Percentiles rank a stretch among this genome's conserved stretches.
Conservation (phyloP, 192 early-diverging fungal genomes). For the Funneliformis mosseae region DNA sequence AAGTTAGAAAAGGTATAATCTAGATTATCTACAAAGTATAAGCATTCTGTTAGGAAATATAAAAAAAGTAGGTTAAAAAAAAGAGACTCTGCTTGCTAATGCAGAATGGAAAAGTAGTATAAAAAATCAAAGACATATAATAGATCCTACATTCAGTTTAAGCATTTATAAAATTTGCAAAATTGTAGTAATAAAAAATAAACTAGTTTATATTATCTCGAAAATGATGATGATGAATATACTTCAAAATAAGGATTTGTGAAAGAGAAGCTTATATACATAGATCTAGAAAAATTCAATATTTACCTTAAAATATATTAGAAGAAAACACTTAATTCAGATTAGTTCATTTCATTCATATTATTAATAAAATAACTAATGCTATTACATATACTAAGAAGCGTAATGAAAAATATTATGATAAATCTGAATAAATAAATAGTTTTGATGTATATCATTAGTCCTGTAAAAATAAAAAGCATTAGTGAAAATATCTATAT, state of each 20-base stretch:
- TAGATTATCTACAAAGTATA: too few relatives aligned
- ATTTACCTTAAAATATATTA: conserved; percentile 15
- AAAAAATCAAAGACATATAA: too few relatives aligned
- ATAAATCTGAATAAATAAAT: conserved; percentile 13
- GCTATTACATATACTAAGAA: not conserved
- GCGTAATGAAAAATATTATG: not conserved
- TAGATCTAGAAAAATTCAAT: not conserved
- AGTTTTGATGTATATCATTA: not conserved
- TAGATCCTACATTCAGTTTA: not conserved
- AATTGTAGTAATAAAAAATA: conserved; percentile 5
- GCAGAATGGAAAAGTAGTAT: too few relatives aligned
- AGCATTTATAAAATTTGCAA: not conserved
- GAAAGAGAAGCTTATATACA: not conserved
- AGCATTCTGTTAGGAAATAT: too few relatives aligned
- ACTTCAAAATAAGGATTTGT: not conserved
- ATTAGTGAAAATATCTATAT: too few relatives aligned
- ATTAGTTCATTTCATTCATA: conserved; percentile 6
- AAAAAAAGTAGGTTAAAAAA: too few relatives aligned
- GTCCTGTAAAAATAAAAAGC: conserved; percentile 1
- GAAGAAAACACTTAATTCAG: conserved; percentile 15
- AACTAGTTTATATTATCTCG: conserved; percentile 11
- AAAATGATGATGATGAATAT: not conserved
- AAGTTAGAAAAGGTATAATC: conserved; percentile 3
- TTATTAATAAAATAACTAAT: conserved; percentile 19
- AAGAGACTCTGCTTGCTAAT: too few relatives aligned